A percentile compares a stretch with the other conserved stretches of the same genome.
Conservation (phyloP, 768 basidiomycete genomes). For the Cystofilobasidium bisporidii region DNA sequence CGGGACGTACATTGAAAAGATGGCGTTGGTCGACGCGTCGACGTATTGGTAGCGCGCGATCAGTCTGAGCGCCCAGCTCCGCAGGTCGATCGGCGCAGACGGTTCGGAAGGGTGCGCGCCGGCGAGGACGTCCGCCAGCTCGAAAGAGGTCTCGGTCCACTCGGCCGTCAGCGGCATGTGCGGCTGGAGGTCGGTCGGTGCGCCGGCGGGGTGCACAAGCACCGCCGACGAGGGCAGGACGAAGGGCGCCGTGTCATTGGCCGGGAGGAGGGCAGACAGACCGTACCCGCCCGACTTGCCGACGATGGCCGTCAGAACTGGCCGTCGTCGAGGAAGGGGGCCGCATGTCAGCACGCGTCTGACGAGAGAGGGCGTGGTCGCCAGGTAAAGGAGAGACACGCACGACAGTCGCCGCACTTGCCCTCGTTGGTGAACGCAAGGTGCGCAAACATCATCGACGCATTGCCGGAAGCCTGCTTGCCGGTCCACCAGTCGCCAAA, state of each 20-base stretch:
- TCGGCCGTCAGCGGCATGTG: constrained; percentile 17
- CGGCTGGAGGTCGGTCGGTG: background rate
- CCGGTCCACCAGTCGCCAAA: constrained; percentile 18
- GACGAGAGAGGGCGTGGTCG: background rate
- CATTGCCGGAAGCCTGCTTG: background rate
- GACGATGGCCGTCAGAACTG: constrained; percentile 23
- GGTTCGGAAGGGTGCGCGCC: background rate
- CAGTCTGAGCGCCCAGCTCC: background rate
- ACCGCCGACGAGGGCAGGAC: background rate
- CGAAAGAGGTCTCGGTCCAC: constrained; percentile 10
- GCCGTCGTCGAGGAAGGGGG: too few species aligned
- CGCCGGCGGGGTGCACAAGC: background rate
- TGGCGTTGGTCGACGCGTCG: background rate
- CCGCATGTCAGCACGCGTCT: too few species aligned
- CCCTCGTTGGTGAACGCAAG: constrained; percentile 10
- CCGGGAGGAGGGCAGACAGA: constrained; percentile 24
- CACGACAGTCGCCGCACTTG: constrained; percentile 15
- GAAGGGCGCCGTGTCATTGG: background rate
- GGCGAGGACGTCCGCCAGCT: background rate
- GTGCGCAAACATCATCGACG: constrained; percentile 16
- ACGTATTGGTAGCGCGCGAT: constrained; percentile 19
- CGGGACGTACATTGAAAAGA: background rate
- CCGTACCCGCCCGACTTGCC: constrained; percentile 12
- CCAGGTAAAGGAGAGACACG: background rate
- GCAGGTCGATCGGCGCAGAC: background rate